A percentile compares a stretch with the other conserved stretches of the same genome.
phyloP scores from a whole-genome alignment of 2,329 filamentous ascomycete genomes.

The Escovopsis sp. region DNA sequence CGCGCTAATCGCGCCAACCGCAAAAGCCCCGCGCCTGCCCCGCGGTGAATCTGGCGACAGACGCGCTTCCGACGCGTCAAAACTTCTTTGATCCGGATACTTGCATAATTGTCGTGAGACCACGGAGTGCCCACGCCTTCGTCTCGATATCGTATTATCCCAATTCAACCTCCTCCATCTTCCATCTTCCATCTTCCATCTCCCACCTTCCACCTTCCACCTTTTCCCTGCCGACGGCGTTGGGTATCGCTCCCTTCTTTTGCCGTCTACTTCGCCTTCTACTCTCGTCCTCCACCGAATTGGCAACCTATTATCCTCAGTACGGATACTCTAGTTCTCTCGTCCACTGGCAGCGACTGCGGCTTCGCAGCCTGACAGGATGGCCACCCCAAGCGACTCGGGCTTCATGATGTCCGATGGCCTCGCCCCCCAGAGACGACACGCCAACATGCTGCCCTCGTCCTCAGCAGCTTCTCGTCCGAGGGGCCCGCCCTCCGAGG shows the following conservation, averaged over 20 bases:
- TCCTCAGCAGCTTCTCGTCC: slow-evolving; percentile 40
- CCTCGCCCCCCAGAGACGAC: slow-evolving; percentile 26
- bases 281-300: neutral
- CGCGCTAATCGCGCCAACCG: slow-evolving; percentile 4
- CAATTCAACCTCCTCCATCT: too few species aligned
- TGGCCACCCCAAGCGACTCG: slow-evolving; percentile 41
- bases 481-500: slow-evolving; percentile 48
- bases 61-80: slow-evolving; percentile 16
- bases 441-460: slow-evolving; percentile 23
- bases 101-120: too few species aligned
- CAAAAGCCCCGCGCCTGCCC: slow-evolving; percentile 10
- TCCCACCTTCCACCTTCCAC: too few species aligned
- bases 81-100: too few species aligned
- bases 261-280: too few species aligned
- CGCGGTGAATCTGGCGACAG: slow-evolving; percentile 2
- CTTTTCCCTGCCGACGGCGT: too few species aligned
- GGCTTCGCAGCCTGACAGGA: slow-evolving; percentile 11
- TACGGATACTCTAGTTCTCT: too few species aligned
- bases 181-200: too few species aligned
- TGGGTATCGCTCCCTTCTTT: too few species aligned
- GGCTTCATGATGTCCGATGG: slow-evolving; percentile 44
- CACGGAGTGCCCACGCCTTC: too few species aligned
- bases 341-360: neutral
- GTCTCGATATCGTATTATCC: too few species aligned
- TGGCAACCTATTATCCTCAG: neutral